Evolutionary conservation across 805 yeast genomes (phyloP).

Genomic region (Kluyveromyces starmeri): DNA sequence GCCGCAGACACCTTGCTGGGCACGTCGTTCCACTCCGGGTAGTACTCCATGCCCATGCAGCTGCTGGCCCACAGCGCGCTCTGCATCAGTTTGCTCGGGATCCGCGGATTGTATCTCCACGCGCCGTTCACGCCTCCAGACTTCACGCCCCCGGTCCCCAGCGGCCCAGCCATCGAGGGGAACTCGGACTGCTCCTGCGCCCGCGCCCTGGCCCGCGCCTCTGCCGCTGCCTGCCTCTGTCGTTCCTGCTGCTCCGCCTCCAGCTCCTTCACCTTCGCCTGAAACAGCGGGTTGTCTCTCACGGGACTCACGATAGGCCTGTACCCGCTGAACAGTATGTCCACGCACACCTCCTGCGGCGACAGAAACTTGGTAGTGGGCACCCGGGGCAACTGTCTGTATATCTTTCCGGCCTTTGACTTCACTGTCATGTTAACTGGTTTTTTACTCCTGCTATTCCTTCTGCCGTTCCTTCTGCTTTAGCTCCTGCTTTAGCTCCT

Average conservation of each 20-base stretch:
- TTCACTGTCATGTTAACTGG: slow-evolving; percentile 5
- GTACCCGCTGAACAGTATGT: slow-evolving; percentile 28
- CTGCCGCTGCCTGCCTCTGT: background rate
- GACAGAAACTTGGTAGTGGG: slow-evolving; percentile 27
- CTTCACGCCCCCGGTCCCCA: slow-evolving; percentile 24
- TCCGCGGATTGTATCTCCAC: slow-evolving; percentile 23
- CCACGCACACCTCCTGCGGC: slow-evolving; percentile 19
- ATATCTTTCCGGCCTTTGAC: slow-evolving; percentile 11
- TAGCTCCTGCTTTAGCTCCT: too few species aligned
- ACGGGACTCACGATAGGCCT: slow-evolving; percentile 28
- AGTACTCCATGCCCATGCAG: slow-evolving; percentile 25
- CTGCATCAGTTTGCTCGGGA: slow-evolving; percentile 18
- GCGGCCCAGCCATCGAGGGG: slow-evolving; percentile 16
- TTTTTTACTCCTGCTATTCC: background rate
- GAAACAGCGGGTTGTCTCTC: slow-evolving; percentile 25
- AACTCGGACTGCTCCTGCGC: background rate
- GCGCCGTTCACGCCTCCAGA: slow-evolving; percentile 27
- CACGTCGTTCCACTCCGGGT: slow-evolving; percentile 26
- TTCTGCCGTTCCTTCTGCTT: too few species aligned
- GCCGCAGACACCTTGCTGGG: slow-evolving; percentile 18
- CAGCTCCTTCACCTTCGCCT: slow-evolving; percentile 7
- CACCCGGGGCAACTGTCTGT: slow-evolving; percentile 24
- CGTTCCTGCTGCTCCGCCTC: background rate
- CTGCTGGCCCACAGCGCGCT: slow-evolving; percentile 24
- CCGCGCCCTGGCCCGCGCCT: background rate